Percentiles rank a stretch among this genome's conserved stretches.
phyloP scores from a whole-genome alignment of 176 grass and related monocot species.

The Otatea glauca region DNA sequence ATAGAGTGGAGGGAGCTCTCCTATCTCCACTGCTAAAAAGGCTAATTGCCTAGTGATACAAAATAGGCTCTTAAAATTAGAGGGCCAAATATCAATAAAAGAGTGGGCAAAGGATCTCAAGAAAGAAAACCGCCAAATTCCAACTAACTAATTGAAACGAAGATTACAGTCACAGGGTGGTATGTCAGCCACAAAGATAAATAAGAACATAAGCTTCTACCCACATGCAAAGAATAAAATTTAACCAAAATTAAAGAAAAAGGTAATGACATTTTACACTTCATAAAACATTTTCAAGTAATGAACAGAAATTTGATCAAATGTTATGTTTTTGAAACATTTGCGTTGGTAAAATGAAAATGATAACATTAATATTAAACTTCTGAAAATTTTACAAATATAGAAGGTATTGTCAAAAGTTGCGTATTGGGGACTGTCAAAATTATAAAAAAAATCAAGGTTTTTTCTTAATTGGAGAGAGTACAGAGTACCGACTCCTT shows the following conservation, averaged over 20 bases:
- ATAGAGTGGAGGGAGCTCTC: neutral
- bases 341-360: neutral
- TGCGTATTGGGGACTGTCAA: neutral
- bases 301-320: neutral
- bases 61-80: neutral
- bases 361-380: neutral
- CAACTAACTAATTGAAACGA: neutral
- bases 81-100: neutral
- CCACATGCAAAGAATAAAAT: neutral
- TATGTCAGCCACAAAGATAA: neutral
- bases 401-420: neutral
- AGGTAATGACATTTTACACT: neutral
- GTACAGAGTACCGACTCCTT: too few species aligned
- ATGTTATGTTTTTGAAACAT: neutral
- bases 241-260: neutral
- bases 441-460: too few species aligned
- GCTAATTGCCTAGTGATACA: neutral
- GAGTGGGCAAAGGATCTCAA: neutral
- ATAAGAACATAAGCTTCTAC: neutral
- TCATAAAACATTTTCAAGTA: neutral
- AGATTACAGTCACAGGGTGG: neutral
- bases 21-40: neutral
- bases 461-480: too few species aligned
- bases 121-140: neutral
- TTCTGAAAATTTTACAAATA: neutral